Conservation (phyloP, 1,284 basidiomycete genomes). For the Sporisorium graminicola region DNA sequence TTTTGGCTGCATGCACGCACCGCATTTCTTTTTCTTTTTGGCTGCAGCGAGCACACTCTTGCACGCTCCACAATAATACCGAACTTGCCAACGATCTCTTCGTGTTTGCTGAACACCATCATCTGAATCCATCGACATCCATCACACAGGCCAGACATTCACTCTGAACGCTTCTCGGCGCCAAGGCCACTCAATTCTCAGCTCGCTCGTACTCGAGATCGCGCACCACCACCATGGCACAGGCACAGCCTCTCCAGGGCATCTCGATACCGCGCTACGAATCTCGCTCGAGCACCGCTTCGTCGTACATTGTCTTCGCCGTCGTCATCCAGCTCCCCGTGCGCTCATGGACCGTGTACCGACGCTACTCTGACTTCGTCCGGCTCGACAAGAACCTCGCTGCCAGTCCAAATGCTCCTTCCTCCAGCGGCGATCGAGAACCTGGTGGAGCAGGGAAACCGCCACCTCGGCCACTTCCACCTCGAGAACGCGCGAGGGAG, state of each 20-base stretch:
- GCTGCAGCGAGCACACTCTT: not conserved
- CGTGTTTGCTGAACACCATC: slow-evolving; percentile 2
- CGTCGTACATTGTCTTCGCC: slow-evolving; percentile 81
- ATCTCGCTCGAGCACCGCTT: slow-evolving; percentile 61
- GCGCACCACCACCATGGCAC: slow-evolving; percentile 19
- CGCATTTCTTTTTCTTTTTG: not conserved
- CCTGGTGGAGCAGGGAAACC: slow-evolving; percentile 61
- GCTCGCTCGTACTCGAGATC: not conserved
- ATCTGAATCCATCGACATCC: slow-evolving; percentile 1
- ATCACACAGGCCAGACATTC: not conserved
- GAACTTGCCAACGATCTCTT: not conserved
- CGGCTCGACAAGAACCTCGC: slow-evolving; percentile 85
- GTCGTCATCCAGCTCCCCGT: slow-evolving; percentile 79
- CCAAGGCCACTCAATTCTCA: not conserved
- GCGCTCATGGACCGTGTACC: slow-evolving; percentile 90
- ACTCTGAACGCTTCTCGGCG: not conserved
- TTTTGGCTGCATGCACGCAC: slow-evolving; percentile 7
- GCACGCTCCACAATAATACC: no score
- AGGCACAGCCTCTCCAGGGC: slow-evolving; percentile 63
- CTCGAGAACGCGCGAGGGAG: slow-evolving; percentile 78
- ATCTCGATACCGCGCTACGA: slow-evolving; percentile 65
- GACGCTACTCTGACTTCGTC: slow-evolving; percentile 92
- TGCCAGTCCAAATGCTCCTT: slow-evolving; percentile 74
- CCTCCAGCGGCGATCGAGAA: slow-evolving; percentile 19
- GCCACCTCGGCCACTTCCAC: slow-evolving; percentile 82